Evolutionary conservation across 1,139 yeast species (phyloP).

Genomic region (Yamadazyma pseudoaaseri): DNA sequence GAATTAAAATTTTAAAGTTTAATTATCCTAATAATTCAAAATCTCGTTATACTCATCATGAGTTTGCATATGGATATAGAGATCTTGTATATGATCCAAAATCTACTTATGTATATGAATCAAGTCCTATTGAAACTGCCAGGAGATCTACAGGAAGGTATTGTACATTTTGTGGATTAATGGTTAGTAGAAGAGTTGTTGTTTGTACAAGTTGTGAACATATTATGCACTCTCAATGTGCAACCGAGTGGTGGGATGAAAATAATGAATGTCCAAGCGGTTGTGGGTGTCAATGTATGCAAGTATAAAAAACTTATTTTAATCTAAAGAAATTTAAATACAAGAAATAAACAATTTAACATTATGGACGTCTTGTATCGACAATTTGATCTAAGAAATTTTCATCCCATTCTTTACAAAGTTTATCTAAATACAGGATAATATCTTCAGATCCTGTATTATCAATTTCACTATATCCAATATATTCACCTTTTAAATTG

Average conservation of each 20-base stretch:
- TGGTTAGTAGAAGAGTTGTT: slow-evolving; percentile 57
- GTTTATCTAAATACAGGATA: slow-evolving; percentile 52
- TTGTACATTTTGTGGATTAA: slow-evolving; percentile 66
- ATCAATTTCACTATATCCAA: slow-evolving; percentile 56
- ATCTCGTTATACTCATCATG: slow-evolving; percentile 33
- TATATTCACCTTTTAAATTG: slow-evolving; percentile 62
- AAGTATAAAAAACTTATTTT: too few relatives aligned
- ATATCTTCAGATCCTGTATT: slow-evolving; percentile 66
- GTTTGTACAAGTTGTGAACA: slow-evolving; percentile 79
- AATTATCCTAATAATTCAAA: slow-evolving; percentile 44
- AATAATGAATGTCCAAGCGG: slow-evolving; percentile 64
- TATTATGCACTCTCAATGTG: slow-evolving; percentile 75
- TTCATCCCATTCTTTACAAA: slow-evolving; percentile 57
- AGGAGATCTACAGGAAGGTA: slow-evolving; percentile 29
- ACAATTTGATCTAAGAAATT: slow-evolving; percentile 71
- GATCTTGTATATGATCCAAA: background rate
- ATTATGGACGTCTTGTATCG: slow-evolving; percentile 51
- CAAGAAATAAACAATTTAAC: too few relatives aligned
- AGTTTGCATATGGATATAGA: slow-evolving; percentile 44
- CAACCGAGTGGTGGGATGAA: slow-evolving; percentile 73
- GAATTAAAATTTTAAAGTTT: slow-evolving; percentile 77
- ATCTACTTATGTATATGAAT: slow-evolving; percentile 7
- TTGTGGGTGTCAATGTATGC: slow-evolving; percentile 82
- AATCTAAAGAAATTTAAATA: too few relatives aligned
- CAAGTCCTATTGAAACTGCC: slow-evolving; percentile 23